phyloP scores from a whole-genome alignment of 192 early-diverging fungal genomes.

The Diversispora eburnea region DNA sequence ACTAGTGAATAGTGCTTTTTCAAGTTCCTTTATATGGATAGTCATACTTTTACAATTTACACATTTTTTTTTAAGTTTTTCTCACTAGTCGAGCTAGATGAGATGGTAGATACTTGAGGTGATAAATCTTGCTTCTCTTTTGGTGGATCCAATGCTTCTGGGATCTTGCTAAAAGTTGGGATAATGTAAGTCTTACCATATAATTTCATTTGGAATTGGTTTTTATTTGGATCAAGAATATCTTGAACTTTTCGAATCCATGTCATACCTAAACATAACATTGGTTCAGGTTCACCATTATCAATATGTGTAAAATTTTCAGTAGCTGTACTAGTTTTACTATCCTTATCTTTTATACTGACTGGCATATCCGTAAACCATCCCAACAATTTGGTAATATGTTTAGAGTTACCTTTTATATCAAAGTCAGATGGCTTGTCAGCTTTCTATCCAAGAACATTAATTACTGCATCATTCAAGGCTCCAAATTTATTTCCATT shows the following conservation, averaged over 20 bases:
- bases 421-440: neutral
- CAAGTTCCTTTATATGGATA: no score
- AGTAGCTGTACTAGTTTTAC: neutral
- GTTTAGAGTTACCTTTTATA: constrained; percentile 4
- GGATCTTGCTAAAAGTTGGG: constrained; percentile 8
- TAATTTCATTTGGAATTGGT: neutral
- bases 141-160: neutral
- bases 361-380: neutral
- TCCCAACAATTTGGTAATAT: neutral
- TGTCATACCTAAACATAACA: constrained; percentile 1
- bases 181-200: constrained; percentile 5
- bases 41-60: no score
- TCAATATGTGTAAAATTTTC: neutral
- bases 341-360: neutral
- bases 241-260: constrained; percentile 3
- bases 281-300: neutral
- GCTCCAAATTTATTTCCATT: neutral
- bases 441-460: neutral
- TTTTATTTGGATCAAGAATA: constrained; percentile 1
- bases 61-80: neutral
- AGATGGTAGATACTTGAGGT: neutral
- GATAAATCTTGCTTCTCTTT: neutral
- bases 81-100: neutral
- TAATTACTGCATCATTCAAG: neutral
- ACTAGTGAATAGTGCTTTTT: no score